Percentiles rank a stretch among this genome's conserved stretches.
These are phyloP conservation scores for Gnaphalium uliginosum DNA, from an alignment of 129 eudicot species.

Conservation along the genomic window DNA sequence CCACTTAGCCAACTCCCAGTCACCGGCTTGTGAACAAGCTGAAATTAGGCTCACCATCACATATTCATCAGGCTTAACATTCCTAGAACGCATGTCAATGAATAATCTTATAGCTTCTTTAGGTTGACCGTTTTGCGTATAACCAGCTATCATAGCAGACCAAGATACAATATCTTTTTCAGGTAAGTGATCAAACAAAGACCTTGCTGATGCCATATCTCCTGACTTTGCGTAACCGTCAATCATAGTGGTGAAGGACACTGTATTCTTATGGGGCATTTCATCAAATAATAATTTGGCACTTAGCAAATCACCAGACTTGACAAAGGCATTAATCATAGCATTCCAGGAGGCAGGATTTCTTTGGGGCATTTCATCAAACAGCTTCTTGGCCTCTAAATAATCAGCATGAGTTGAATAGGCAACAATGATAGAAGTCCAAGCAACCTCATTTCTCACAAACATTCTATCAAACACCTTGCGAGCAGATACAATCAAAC, in stretches of 20 bases:
- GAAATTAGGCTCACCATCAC: slow-evolving; percentile 73
- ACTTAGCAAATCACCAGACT: slow-evolving; percentile 45
- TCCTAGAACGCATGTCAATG: slow-evolving; percentile 39
- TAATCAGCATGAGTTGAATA: slow-evolving; percentile 45
- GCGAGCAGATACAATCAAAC: slow-evolving; percentile 46
- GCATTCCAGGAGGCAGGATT: slow-evolving; percentile 64
- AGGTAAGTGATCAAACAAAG: slow-evolving; percentile 52
- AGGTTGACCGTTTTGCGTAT: slow-evolving; percentile 62
- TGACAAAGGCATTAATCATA: slow-evolving; percentile 55
- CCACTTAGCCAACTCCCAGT: slow-evolving; percentile 61
- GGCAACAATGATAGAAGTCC: slow-evolving; percentile 71
- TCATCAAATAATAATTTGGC: slow-evolving; percentile 57
- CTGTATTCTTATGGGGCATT: slow-evolving; percentile 58
- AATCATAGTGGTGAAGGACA: slow-evolving; percentile 61
- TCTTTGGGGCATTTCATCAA: slow-evolving; percentile 64
- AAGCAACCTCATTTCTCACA: slow-evolving; percentile 62
- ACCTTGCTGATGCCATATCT: slow-evolving; percentile 59
- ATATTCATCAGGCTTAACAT: slow-evolving; percentile 62
- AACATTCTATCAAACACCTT: slow-evolving; percentile 66
- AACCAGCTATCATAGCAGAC: slow-evolving; percentile 77
- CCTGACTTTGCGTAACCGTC: slow-evolving; percentile 78
- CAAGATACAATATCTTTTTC: slow-evolving; percentile 59
- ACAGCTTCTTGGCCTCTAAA: slow-evolving; percentile 43
- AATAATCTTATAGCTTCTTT: slow-evolving; percentile 55
- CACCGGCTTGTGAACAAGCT: slow-evolving; percentile 75